phyloP scores from a whole-genome alignment of 2,329 filamentous ascomycete species.

The Sordariomycetes sp. region DNA sequence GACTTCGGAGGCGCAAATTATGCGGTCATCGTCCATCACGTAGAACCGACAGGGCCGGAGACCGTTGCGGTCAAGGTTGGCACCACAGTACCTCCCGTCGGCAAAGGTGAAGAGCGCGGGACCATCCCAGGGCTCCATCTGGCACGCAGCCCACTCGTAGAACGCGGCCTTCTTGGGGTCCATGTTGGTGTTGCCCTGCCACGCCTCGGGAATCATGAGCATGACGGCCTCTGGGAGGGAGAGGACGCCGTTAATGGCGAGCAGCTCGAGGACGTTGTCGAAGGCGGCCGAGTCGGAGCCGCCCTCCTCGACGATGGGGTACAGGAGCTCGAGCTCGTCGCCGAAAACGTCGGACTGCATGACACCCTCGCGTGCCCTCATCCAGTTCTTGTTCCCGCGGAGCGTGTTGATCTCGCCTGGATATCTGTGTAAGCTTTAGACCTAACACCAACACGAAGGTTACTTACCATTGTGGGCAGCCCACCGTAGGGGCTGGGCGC shows the following conservation, averaged over 20 bases:
- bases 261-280: slow-evolving; percentile 87
- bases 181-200: slow-evolving; percentile 89
- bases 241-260: slow-evolving; percentile 91
- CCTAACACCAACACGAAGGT: slow-evolving; percentile 12
- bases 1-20: slow-evolving; percentile 94
- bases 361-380: slow-evolving; percentile 91
- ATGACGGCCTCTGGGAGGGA: slow-evolving; percentile 94
- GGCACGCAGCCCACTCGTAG: slow-evolving; percentile 96
- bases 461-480: slow-evolving; percentile 79
- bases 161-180: slow-evolving; percentile 93
- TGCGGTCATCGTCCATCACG: slow-evolving; percentile 90
- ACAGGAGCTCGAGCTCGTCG: slow-evolving; percentile 80
- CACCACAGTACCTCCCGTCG: slow-evolving; percentile 92
- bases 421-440: slow-evolving; percentile 10
- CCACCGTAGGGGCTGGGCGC: slow-evolving; percentile 92
- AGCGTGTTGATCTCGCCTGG: slow-evolving; percentile 87
- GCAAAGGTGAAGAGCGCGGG: slow-evolving; percentile 95
- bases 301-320: slow-evolving; percentile 92
- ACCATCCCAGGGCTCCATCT: slow-evolving; percentile 99
- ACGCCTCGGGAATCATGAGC: slow-evolving; percentile 97
- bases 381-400: slow-evolving; percentile 99
- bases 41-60: slow-evolving; percentile 94
- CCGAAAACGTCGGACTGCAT: slow-evolving; percentile 90
- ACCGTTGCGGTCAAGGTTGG: slow-evolving; percentile 92
- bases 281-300: slow-evolving; percentile 96